Percentiles rank a stretch among this genome's conserved stretches.
These are phyloP conservation scores for Talaromyces sp. DNA, from an alignment of 2,329 filamentous ascomycete species.

Conservation along the genomic window DNA sequence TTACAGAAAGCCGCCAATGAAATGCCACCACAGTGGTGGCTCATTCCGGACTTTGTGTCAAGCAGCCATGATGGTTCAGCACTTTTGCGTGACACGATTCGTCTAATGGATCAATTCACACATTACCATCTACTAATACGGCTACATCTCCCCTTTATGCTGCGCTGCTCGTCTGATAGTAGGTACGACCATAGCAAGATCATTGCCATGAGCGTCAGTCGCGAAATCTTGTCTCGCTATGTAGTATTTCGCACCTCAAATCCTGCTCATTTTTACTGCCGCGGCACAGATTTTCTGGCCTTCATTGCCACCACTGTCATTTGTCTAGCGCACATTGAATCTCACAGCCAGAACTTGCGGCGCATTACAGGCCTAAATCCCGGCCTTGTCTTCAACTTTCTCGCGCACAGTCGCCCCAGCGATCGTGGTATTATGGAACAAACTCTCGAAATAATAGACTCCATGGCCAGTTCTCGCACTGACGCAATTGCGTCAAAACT, in stretches of 20 bases:
- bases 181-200: conserved; percentile 46
- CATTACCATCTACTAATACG: conserved; percentile 49
- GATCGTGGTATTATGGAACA: conserved; percentile 41
- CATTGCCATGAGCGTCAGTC: conserved; percentile 46
- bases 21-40: conserved; percentile 48
- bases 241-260: conserved; percentile 41
- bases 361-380: neutral
- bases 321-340: conserved; percentile 46
- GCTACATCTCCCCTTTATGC: conserved; percentile 53
- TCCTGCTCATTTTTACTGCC: conserved; percentile 36
- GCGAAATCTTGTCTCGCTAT: conserved; percentile 48
- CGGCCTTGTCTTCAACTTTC: conserved; percentile 20
- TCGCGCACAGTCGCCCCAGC: conserved; percentile 37
- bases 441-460: conserved; percentile 28
- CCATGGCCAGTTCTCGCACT: conserved; percentile 14
- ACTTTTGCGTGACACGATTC: conserved; percentile 25
- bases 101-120: conserved; percentile 45
- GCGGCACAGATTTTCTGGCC: conserved; percentile 49
- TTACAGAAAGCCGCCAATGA: conserved; percentile 39
- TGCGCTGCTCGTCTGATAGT: conserved; percentile 28
- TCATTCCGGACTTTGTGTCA: conserved; percentile 20
- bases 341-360: conserved; percentile 15
- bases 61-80: conserved; percentile 13
- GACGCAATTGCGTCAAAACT: conserved; percentile 28
- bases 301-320: conserved; percentile 36